A percentile compares a stretch with the other conserved stretches of the same genome.
Evolutionary conservation across 1,284 basidiomycete species (phyloP).

Genomic region (Cutaneotrichosporon spelunceum): DNA sequence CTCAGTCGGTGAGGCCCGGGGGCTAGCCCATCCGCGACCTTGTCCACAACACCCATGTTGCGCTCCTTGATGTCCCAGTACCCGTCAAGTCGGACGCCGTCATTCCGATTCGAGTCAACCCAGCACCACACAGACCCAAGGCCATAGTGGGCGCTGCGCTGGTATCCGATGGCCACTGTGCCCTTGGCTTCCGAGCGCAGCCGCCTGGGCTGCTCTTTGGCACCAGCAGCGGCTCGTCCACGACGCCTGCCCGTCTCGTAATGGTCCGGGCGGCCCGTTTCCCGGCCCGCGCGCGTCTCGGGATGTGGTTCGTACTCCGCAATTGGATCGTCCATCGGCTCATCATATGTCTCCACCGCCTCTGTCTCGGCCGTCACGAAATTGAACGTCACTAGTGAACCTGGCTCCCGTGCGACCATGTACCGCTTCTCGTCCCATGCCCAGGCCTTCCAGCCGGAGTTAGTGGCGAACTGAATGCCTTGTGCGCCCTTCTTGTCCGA

Average conservation of each 20-base stretch:
- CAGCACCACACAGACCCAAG: slow-evolving; percentile 48
- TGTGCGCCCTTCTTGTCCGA: background rate
- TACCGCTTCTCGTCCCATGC: slow-evolving; percentile 46
- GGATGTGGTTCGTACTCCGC: slow-evolving; percentile 16
- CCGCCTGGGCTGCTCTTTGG: background rate
- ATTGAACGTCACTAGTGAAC: slow-evolving; percentile 35
- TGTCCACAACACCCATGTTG: slow-evolving; percentile 26
- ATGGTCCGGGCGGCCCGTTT: background rate
- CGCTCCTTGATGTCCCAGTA: slow-evolving; percentile 35
- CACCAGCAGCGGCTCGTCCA: background rate
- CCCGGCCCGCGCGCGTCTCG: slow-evolving; percentile 1
- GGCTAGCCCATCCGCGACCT: slow-evolving; percentile 11
- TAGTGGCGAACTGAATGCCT: slow-evolving; percentile 9
- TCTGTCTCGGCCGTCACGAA: slow-evolving; percentile 29
- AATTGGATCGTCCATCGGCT: slow-evolving; percentile 11
- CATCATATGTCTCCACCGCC: slow-evolving; percentile 8
- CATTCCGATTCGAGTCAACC: slow-evolving; percentile 37
- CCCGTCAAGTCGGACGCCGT: slow-evolving; percentile 31
- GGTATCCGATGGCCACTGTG: slow-evolving; percentile 44
- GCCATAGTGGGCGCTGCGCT: slow-evolving; percentile 40
- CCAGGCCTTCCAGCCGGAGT: slow-evolving; percentile 24
- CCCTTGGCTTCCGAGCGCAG: slow-evolving; percentile 12
- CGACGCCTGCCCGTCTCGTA: too few species aligned
- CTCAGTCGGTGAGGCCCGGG: slow-evolving; percentile 17
- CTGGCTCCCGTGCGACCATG: slow-evolving; percentile 35